phyloP scores from a whole-genome alignment of 345 rosid genomes.

The Sisymbrium altissimum region DNA sequence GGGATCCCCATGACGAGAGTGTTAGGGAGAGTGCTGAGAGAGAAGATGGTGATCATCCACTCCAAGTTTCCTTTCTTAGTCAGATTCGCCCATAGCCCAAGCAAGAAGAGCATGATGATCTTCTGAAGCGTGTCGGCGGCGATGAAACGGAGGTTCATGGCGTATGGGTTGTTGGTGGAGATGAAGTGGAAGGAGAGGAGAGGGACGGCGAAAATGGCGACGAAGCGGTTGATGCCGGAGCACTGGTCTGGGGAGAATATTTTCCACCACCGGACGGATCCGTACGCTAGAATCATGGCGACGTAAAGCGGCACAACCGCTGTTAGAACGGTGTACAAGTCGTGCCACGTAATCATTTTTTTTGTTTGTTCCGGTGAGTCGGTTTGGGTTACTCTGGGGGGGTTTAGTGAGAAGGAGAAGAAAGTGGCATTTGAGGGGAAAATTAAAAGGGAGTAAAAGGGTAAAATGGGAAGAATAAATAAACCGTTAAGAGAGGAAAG shows the following conservation, averaged over 20 bases:
- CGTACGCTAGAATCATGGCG: conserved; percentile 92
- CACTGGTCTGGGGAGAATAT: conserved; percentile 93
- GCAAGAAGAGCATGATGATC: conserved; percentile 56
- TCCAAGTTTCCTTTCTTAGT: conserved; percentile 65
- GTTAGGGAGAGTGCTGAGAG: conserved; percentile 86
- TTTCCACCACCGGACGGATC: conserved; percentile 98
- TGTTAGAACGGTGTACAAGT: conserved; percentile 82
- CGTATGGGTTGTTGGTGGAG: conserved; percentile 72
- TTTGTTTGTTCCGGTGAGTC: too few species aligned
- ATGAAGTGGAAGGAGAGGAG: conserved; percentile 95
- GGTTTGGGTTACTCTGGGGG: background rate
- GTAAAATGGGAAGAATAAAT: conserved; percentile 31
- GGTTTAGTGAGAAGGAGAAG: background rate
- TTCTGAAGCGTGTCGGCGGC: conserved; percentile 94
- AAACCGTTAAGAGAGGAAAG: conserved; percentile 34
- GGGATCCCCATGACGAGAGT: conserved; percentile 98
- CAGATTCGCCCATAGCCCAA: conserved; percentile 63
- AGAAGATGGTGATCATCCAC: conserved; percentile 94
- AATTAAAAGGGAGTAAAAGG: background rate
- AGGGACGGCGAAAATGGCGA: conserved; percentile 91
- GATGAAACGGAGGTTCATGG: conserved; percentile 81
- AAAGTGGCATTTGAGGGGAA: conserved; percentile 18
- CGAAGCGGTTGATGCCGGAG: conserved; percentile 96
- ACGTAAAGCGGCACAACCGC: conserved; percentile 90
- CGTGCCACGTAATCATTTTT: conserved; percentile 66